A percentile compares a stretch with the other conserved stretches of the same genome.
These are phyloP conservation scores for Tylopilus intermedius DNA, from an alignment of 768 basidiomycete species.

Conservation along the genomic window DNA sequence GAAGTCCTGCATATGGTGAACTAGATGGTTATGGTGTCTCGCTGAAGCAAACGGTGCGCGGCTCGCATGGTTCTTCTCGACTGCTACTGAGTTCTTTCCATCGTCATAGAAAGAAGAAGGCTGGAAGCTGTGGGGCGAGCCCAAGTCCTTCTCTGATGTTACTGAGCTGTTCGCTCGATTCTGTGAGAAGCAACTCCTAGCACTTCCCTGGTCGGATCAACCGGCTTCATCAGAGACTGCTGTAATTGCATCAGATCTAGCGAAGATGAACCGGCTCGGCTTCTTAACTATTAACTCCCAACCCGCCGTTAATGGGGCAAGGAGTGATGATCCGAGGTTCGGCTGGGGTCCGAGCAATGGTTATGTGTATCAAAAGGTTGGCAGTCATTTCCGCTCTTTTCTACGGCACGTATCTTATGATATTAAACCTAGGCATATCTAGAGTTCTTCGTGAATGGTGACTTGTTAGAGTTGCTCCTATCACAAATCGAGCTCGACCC, in stretches of 20 bases:
- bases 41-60: slow-evolving; percentile 78
- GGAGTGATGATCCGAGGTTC: slow-evolving; percentile 77
- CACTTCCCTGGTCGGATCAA: slow-evolving; percentile 94
- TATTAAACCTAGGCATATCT: slow-evolving; percentile 71
- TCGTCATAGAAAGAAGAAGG: slow-evolving; percentile 79
- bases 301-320: slow-evolving; percentile 87
- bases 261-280: slow-evolving; percentile 83
- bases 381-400: slow-evolving; percentile 1
- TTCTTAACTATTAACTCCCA: slow-evolving; percentile 98
- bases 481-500: slow-evolving; percentile 80
- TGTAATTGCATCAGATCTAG: slow-evolving; percentile 71
- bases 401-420: slow-evolving; percentile 1
- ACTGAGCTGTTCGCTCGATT: slow-evolving; percentile 75
- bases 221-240: slow-evolving; percentile 79
- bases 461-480: slow-evolving; percentile 66
- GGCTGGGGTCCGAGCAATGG: slow-evolving; percentile 95
- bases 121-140: slow-evolving; percentile 82
- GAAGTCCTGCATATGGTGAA: slow-evolving; percentile 97
- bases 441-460: slow-evolving; percentile 87
- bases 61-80: not conserved
- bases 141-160: slow-evolving; percentile 61
- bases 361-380: slow-evolving; percentile 92
- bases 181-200: slow-evolving; percentile 65
- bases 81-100: slow-evolving; percentile 6
- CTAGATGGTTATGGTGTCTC: slow-evolving; percentile 93